phyloP scores from a whole-genome alignment of 2,329 filamentous ascomycete species.

The Leptosphaerulina australis region DNA sequence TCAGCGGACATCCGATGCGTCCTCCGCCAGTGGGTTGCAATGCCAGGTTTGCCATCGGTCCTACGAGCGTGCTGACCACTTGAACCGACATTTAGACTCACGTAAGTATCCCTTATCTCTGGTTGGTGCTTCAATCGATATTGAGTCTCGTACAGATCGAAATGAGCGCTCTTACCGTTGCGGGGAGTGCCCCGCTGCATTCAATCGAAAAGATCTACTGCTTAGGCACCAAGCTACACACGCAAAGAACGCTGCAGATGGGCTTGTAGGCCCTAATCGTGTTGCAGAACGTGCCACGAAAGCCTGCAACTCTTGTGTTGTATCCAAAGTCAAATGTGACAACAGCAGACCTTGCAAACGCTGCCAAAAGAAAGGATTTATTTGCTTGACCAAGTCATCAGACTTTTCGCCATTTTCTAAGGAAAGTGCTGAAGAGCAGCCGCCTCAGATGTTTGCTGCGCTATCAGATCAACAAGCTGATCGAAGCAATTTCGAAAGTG shows the following conservation, averaged over 20 bases:
- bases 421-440: background rate
- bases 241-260: slow-evolving; percentile 31
- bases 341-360: slow-evolving; percentile 37
- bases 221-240: slow-evolving; percentile 38
- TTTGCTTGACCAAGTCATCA: slow-evolving; percentile 13
- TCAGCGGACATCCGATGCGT: slow-evolving; percentile 11
- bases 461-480: background rate
- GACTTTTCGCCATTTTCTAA: background rate
- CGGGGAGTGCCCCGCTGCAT: slow-evolving; percentile 35
- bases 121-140: background rate
- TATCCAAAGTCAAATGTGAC: slow-evolving; percentile 43
- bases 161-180: slow-evolving; percentile 41
- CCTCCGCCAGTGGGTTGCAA: slow-evolving; percentile 10
- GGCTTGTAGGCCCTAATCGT: slow-evolving; percentile 24
- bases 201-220: slow-evolving; percentile 40
- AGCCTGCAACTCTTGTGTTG: slow-evolving; percentile 41
- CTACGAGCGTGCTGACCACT: slow-evolving; percentile 40
- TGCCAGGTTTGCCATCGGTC: slow-evolving; percentile 38
- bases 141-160: slow-evolving; percentile 21
- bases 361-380: slow-evolving; percentile 22
- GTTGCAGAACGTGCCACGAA: slow-evolving; percentile 31
- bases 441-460: background rate
- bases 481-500: background rate
- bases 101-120: slow-evolving; percentile 13
- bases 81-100: slow-evolving; percentile 41